phyloP scores from a whole-genome alignment of 2,329 filamentous ascomycete species.

The Aureobasidium sp. region DNA sequence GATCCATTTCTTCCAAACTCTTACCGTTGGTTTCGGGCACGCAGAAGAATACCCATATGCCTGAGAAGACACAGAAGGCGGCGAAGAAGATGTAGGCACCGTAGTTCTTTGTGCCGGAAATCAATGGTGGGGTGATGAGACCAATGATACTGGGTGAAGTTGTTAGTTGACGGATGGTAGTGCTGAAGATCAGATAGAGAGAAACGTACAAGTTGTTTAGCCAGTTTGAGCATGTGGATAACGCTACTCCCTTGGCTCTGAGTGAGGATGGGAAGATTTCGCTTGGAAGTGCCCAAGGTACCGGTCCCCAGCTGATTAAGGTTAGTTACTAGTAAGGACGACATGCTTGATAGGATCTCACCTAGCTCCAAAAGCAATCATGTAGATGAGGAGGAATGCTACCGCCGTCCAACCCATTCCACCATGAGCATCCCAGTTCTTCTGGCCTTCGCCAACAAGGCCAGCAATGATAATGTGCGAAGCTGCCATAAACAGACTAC shows the following conservation, averaged over 20 bases:
- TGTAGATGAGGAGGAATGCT: slow-evolving; percentile 44
- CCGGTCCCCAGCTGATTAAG: slow-evolving; percentile 36
- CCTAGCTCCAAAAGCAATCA: slow-evolving; percentile 53
- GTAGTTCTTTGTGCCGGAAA: slow-evolving; percentile 44
- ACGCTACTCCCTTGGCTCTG: slow-evolving; percentile 59
- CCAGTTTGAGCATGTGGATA: slow-evolving; percentile 59
- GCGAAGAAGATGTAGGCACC: slow-evolving; percentile 57
- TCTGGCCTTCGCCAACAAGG: slow-evolving; percentile 20
- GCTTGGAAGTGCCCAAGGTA: slow-evolving; percentile 33
- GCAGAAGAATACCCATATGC: slow-evolving; percentile 48
- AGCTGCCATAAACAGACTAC: slow-evolving; percentile 25
- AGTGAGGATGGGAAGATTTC: slow-evolving; percentile 59
- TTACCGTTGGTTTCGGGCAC: slow-evolving; percentile 52
- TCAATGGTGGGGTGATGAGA: slow-evolving; percentile 26
- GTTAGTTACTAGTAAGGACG: too few relatives aligned
- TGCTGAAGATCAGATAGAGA: neutral
- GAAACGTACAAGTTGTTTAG: neutral
- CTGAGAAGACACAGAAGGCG: slow-evolving; percentile 44
- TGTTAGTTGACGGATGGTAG: neutral
- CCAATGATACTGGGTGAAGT: slow-evolving; percentile 37
- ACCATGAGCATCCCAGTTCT: slow-evolving; percentile 22
- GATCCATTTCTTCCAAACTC: slow-evolving; percentile 27
- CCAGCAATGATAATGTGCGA: slow-evolving; percentile 28
- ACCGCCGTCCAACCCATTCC: slow-evolving; percentile 17
- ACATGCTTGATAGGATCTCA: slow-evolving; percentile 15